phyloP scores from a whole-genome alignment of 352 stramenopile species.

The Phytopythium vexans region DNA sequence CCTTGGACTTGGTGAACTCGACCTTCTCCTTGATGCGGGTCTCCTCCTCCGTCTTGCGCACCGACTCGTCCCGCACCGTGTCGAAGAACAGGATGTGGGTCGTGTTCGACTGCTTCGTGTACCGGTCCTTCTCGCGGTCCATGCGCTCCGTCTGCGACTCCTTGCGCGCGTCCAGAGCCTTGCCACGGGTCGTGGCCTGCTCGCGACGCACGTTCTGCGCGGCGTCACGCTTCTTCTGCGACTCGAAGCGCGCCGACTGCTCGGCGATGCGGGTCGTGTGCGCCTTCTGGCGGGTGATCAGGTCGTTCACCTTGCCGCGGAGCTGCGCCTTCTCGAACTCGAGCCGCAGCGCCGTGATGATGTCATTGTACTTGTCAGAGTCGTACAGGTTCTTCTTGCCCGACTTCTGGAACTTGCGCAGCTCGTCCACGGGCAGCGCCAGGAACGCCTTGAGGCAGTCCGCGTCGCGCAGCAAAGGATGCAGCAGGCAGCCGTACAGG shows the following conservation, averaged over 20 bases:
- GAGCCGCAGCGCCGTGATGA: constrained; percentile 74
- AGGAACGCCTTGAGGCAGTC: constrained; percentile 85
- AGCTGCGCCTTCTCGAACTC: constrained; percentile 87
- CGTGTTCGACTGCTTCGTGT: constrained; percentile 64
- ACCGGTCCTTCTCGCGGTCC: constrained; percentile 80
- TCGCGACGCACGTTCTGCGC: constrained; percentile 73
- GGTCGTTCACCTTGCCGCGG: constrained; percentile 68
- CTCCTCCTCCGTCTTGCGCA: constrained; percentile 77
- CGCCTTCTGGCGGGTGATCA: constrained; percentile 62
- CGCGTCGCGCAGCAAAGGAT: constrained; percentile 72
- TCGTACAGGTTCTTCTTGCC: constrained; percentile 75
- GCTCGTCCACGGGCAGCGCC: constrained; percentile 62
- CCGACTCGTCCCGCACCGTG: constrained; percentile 65
- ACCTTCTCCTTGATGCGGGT: constrained; percentile 84
- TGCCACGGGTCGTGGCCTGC: constrained; percentile 67
- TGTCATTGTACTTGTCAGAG: constrained; percentile 72
- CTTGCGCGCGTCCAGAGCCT: constrained; percentile 78
- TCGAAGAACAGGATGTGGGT: constrained; percentile 87
- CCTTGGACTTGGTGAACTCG: constrained; percentile 88
- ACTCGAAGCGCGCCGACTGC: constrained; percentile 51
- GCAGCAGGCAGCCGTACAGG: constrained; percentile 75
- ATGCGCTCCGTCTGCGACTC: constrained; percentile 77
- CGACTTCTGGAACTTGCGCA: constrained; percentile 68
- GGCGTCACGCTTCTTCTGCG: constrained; percentile 71
- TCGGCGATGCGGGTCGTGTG: constrained; percentile 66